phyloP scores from a whole-genome alignment of 2,329 filamentous ascomycete species.

The Parafenestella ontariensis region DNA sequence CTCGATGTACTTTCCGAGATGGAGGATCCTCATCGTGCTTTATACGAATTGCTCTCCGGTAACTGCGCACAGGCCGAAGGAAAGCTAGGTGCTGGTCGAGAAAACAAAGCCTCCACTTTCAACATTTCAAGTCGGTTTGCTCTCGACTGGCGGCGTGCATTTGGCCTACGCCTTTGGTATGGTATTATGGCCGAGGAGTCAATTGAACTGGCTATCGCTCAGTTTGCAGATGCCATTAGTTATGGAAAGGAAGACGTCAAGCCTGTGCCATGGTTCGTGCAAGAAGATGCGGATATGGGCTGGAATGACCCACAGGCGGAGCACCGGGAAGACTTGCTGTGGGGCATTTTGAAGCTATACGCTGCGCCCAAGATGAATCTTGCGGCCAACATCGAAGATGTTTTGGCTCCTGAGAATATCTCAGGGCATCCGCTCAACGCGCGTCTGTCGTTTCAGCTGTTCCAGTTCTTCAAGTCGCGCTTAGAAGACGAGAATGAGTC shows the following conservation, averaged over 20 bases:
- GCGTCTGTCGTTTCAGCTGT: conserved; percentile 84
- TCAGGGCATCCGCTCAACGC: conserved; percentile 77
- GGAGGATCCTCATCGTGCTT: conserved; percentile 78
- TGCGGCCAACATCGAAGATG: conserved; percentile 65
- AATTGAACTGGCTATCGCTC: conserved; percentile 73
- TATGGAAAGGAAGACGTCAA: conserved; percentile 72
- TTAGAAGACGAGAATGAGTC: conserved; percentile 32
- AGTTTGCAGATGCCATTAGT: conserved; percentile 76
- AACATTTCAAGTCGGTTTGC: conserved; percentile 82
- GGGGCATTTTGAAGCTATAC: conserved; percentile 85
- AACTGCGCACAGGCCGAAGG: conserved; percentile 87
- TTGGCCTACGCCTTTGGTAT: conserved; percentile 92
- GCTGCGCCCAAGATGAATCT: conserved; percentile 60
- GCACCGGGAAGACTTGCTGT: conserved; percentile 77
- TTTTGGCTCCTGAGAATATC: conserved; percentile 78
- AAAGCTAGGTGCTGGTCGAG: conserved; percentile 72
- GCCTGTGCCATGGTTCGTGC: conserved; percentile 75
- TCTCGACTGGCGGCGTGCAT: conserved; percentile 91
- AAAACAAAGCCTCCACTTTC: conserved; percentile 83
- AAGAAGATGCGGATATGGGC: conserved; percentile 63
- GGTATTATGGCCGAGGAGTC: conserved; percentile 72
- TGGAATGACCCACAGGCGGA: conserved; percentile 68
- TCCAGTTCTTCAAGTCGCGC: conserved; percentile 59
- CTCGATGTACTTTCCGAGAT: conserved; percentile 88
- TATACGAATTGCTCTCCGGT: conserved; percentile 89